A percentile compares a stretch with the other conserved stretches of the same genome.
phyloP scores from a whole-genome alignment of 257 asterid species.

The Penstemon davidsonii region DNA sequence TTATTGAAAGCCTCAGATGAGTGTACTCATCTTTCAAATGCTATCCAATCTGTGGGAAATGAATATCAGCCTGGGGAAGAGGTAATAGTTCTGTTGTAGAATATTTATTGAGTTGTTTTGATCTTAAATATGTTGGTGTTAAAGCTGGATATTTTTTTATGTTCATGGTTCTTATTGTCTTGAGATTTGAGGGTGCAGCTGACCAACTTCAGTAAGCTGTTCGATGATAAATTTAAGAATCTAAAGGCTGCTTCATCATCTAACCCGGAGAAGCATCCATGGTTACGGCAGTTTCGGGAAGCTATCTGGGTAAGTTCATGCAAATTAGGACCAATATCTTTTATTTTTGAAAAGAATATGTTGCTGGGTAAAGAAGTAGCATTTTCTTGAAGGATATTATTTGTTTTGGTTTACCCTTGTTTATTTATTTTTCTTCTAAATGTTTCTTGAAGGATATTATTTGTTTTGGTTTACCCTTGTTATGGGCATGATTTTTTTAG shows the following conservation, averaged over 20 bases:
- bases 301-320: constrained; percentile 76
- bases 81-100: constrained; percentile 42
- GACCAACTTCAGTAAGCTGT: constrained; percentile 68
- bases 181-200: constrained; percentile 46
- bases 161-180: constrained; percentile 14
- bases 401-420: background rate
- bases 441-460: too few species aligned
- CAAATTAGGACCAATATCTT: constrained; percentile 4
- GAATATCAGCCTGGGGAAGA: constrained; percentile 58
- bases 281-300: constrained; percentile 78
- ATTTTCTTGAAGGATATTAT: background rate
- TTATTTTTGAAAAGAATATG: constrained; percentile 11
- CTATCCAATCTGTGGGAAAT: constrained; percentile 57
- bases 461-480: too few species aligned
- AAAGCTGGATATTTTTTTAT: constrained; percentile 16
- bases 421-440: background rate
- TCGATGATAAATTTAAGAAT: constrained; percentile 59
- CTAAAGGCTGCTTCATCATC: constrained; percentile 48
- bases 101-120: constrained; percentile 6
- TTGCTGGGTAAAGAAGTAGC: constrained; percentile 3
- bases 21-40: constrained; percentile 64
- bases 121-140: constrained; percentile 11
- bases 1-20: constrained; percentile 69
- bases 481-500: background rate
- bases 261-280: constrained; percentile 44